Percentiles rank a stretch among this genome's conserved stretches.
Conservation (phyloP, 257 asterid species). For the Salvia rosmarinus region DNA sequence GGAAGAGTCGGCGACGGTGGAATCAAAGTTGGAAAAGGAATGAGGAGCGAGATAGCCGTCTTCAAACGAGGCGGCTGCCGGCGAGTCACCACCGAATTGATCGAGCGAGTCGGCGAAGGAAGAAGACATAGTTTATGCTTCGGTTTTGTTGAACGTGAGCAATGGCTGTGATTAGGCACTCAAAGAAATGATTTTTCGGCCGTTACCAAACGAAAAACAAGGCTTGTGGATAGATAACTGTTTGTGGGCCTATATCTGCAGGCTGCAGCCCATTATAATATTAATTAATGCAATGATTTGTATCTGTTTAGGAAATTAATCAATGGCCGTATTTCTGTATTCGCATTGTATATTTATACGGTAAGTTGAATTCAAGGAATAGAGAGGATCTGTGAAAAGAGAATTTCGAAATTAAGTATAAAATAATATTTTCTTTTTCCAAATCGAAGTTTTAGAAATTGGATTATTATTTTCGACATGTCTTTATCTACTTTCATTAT, state of each 20-base stretch:
- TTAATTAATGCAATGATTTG: too few species aligned
- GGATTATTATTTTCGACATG: too few species aligned
- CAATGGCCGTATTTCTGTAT: too few species aligned
- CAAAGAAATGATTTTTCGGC: constrained; percentile 1
- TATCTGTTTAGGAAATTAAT: too few species aligned
- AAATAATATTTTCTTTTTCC: too few species aligned
- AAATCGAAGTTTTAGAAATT: too few species aligned
- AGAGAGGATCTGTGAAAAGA: too few species aligned
- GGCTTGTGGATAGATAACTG: not conserved
- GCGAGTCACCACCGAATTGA: constrained; percentile 45
- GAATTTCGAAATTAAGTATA: too few species aligned
- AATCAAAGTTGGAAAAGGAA: constrained; percentile 44
- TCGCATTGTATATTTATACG: too few species aligned
- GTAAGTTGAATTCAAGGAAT: too few species aligned
- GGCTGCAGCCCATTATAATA: not conserved
- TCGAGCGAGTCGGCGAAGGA: constrained; percentile 50
- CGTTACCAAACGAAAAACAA: not conserved
- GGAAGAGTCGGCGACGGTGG: constrained; percentile 39
- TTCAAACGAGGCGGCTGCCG: constrained; percentile 42
- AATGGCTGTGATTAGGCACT: constrained; percentile 8
- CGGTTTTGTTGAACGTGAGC: constrained; percentile 27
- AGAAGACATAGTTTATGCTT: constrained; percentile 57
- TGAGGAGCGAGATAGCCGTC: constrained; percentile 49
- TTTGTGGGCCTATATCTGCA: not conserved
- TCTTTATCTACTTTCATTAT: too few species aligned